Percentiles rank a stretch among this genome's conserved stretches.
These are phyloP conservation scores for Pseudocercospora fijiensis DNA, from an alignment of 2,329 filamentous ascomycete species.

Conservation along the genomic window DNA sequence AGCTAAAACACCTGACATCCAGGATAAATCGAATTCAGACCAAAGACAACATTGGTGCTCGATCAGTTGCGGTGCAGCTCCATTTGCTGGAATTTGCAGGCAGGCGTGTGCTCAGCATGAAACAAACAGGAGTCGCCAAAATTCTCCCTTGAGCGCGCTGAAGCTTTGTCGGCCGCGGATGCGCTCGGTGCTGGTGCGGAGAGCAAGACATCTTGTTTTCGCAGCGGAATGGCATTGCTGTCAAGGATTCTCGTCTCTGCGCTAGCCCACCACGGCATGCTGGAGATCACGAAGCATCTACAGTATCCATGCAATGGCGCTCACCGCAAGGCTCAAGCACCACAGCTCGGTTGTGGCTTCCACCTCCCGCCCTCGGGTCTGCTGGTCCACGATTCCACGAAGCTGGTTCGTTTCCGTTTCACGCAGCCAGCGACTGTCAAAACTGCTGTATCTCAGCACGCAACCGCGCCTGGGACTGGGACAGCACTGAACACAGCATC, in stretches of 20 bases:
- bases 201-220: conserved; percentile 9
- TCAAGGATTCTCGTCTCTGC: conserved; percentile 18
- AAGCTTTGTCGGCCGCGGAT: conserved; percentile 4
- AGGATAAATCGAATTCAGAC: too few species aligned
- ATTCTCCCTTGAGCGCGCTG: background rate
- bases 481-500: conserved; percentile 11
- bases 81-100: conserved; percentile 9
- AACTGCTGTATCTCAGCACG: conserved; percentile 20
- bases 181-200: conserved; percentile 1
- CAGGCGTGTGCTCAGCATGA: conserved; percentile 5
- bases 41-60: background rate
- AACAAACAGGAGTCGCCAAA: background rate
- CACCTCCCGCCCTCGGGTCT: conserved; percentile 22
- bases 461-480: conserved; percentile 10
- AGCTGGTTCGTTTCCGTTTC: conserved; percentile 24
- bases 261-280: conserved; percentile 14
- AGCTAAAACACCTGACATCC: too few species aligned
- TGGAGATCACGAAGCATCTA: conserved; percentile 25
- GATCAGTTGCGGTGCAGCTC: conserved; percentile 12
- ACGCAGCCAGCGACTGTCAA: conserved; percentile 27
- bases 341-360: conserved; percentile 25
- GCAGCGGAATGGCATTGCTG: conserved; percentile 16
- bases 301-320: conserved; percentile 19
- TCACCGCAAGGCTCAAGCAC: conserved; percentile 13
- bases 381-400: conserved; percentile 16